Evolutionary conservation across 116 monocot genomes (phyloP), one percentile per base, ranked within the genome.

Genomic region (Papilionanthe hybrid): DNA sequence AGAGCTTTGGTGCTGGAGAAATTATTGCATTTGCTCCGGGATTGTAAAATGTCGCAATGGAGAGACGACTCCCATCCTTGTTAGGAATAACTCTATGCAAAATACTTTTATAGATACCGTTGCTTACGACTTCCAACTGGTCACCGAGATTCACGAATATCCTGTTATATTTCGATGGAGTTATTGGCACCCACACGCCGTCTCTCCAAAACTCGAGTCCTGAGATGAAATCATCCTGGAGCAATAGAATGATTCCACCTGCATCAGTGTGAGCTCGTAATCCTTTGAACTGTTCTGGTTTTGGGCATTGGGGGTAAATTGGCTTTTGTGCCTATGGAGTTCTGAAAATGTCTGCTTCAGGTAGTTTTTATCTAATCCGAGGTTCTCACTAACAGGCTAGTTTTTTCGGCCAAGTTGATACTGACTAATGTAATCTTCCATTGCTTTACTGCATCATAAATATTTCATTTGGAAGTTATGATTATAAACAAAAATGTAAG

Each of bases 71-170:
- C 15, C 90, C 88, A 12, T 85, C 78, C 73, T 86, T 79, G 81
- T 80, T 75, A 0, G 92, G 77, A 19, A 84, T 84, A 23, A 92
- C 86, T 1, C 82, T 84, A 60, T 93, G 92, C 76, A 56, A 20
- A 45, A 88, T 81, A 63, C 90, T 90, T 83, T 90, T 90, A 78
- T 93, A 90, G 5, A 68, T 49, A 42, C 92, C 92, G 76, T 93
- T 93, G 72, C 86, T 93, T 53, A 90, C 49, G 25, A 89, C 88
- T 25, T 89, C 90, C 28, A 92, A 27, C 71, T 92, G 90, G 80
- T 92, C 93, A 11, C 93, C 91, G 3, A 89, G 68, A 78, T 93
- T 93, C 55, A 93, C 86, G 63, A 91, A 93, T 74, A 93, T 87
- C 73, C 79, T 80, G 53, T 76, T 68, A 23, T 86, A 73, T 74